Evolutionary conservation across 805 yeast species (phyloP).

Genomic region (Maudiozyma saulgeensis): DNA sequence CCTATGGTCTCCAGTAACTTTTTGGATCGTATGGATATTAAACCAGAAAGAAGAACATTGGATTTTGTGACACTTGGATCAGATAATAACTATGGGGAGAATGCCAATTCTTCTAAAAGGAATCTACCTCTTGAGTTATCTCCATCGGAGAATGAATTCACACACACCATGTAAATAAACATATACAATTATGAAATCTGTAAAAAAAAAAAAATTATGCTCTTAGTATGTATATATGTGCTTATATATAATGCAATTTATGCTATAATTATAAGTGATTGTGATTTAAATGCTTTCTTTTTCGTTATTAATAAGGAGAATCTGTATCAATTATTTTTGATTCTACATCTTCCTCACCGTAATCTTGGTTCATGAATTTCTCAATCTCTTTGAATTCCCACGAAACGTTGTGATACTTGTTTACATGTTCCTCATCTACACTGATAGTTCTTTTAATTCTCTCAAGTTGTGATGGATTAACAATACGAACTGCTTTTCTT

Average conservation of each 20-base stretch:
- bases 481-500: slow-evolving; percentile 35
- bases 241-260: background rate
- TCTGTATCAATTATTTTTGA: background rate
- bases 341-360: background rate
- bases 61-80: slow-evolving; percentile 43
- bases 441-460: slow-evolving; percentile 24
- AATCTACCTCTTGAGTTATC: slow-evolving; percentile 36
- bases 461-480: slow-evolving; percentile 18
- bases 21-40: slow-evolving; percentile 56
- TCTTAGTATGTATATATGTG: background rate
- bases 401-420: slow-evolving; percentile 13
- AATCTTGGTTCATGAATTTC: slow-evolving; percentile 8
- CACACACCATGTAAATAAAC: background rate
- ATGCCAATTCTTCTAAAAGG: slow-evolving; percentile 44
- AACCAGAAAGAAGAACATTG: slow-evolving; percentile 31
- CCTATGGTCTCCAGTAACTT: slow-evolving; percentile 52
- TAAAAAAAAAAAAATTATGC: background rate
- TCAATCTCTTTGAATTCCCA: slow-evolving; percentile 24
- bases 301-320: too few species aligned
- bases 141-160: background rate
- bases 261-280: background rate
- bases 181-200: background rate
- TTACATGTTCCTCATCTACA: slow-evolving; percentile 16
- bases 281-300: background rate
- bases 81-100: slow-evolving; percentile 53